Evolutionary conservation across 768 basidiomycete genomes (phyloP).

Genomic region (Kwoniella sp.): DNA sequence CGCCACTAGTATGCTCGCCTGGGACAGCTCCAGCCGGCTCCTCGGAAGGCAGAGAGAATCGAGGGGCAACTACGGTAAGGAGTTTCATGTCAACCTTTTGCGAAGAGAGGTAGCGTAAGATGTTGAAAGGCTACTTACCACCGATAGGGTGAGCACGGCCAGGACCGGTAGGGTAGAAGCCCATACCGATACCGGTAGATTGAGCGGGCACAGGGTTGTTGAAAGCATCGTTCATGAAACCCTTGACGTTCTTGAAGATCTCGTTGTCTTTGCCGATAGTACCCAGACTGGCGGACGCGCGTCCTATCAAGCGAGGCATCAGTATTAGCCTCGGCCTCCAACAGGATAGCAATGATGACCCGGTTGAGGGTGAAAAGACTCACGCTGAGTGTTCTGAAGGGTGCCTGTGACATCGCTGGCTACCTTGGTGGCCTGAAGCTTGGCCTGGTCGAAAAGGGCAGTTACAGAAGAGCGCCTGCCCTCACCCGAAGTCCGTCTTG

Average conservation of each 20-base stretch:
- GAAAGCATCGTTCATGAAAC: constrained; percentile 6
- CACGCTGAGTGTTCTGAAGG: constrained; percentile 25
- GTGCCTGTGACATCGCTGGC: constrained; percentile 31
- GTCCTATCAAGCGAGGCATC: too few species aligned
- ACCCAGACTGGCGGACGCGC: constrained; percentile 19
- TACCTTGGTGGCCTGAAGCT: constrained; percentile 28
- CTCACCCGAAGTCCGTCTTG: not conserved
- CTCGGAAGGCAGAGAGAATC: constrained; percentile 38
- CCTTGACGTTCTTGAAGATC: constrained; percentile 1
- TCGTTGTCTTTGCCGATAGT: constrained; percentile 2
- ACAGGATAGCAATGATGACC: too few species aligned
- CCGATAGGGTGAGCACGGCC: constrained; percentile 10
- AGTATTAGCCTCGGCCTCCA: too few species aligned
- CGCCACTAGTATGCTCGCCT: constrained; percentile 39
- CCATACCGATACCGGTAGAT: not conserved
- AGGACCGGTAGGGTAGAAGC: constrained; percentile 12
- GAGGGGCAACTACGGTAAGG: constrained; percentile 20
- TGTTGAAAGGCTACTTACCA: constrained; percentile 7
- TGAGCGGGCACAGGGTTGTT: not conserved
- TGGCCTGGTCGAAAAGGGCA: constrained; percentile 33
- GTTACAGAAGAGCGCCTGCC: constrained; percentile 16
- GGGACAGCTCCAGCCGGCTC: constrained; percentile 43
- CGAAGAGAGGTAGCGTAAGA: not conserved
- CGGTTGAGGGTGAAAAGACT: not conserved
- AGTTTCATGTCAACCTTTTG: not conserved